phyloP scores from a whole-genome alignment of 371 early-diverging fungal genomes.

The Apophysomyces trapeziformis region DNA sequence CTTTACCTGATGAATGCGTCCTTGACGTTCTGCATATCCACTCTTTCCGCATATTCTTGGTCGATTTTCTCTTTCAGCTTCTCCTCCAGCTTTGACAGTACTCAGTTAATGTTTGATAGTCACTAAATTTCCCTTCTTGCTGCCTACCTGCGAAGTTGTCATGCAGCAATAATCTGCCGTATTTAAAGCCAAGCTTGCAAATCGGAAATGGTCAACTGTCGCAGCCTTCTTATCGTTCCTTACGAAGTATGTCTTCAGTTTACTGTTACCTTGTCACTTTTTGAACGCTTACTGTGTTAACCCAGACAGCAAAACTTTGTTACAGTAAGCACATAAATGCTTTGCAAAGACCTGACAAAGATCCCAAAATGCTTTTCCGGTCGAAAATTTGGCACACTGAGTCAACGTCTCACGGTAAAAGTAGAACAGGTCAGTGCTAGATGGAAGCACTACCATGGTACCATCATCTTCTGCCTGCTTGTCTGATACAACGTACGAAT shows the following conservation, averaged over 20 bases:
- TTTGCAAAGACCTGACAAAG: slow-evolving; percentile 77
- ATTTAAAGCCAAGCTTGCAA: slow-evolving; percentile 79
- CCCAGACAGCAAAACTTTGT: slow-evolving; percentile 65
- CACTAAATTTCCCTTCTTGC: background rate
- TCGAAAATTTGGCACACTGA: slow-evolving; percentile 84
- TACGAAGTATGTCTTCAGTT: background rate
- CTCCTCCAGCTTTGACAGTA: slow-evolving; percentile 73
- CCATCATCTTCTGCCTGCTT: slow-evolving; percentile 59
- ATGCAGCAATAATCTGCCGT: slow-evolving; percentile 93
- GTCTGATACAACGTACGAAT: slow-evolving; percentile 50
- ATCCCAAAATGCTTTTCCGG: slow-evolving; percentile 82
- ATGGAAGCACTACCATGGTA: slow-evolving; percentile 72
- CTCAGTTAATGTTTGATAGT: background rate
- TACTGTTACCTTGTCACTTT: background rate
- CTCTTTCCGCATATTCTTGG: slow-evolving; percentile 58
- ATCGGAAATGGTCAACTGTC: slow-evolving; percentile 63
- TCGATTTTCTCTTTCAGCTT: slow-evolving; percentile 84
- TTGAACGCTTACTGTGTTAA: slow-evolving; percentile 58
- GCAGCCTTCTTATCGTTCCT: slow-evolving; percentile 70
- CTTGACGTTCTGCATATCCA: slow-evolving; percentile 72
- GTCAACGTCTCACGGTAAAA: slow-evolving; percentile 87
- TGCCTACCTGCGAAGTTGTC: slow-evolving; percentile 78
- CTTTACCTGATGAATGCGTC: slow-evolving; percentile 75
- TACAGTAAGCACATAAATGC: slow-evolving; percentile 77
- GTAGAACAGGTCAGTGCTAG: slow-evolving; percentile 89